Conservation (phyloP, 768 basidiomycete genomes). For the Termitomyces sp. region DNA sequence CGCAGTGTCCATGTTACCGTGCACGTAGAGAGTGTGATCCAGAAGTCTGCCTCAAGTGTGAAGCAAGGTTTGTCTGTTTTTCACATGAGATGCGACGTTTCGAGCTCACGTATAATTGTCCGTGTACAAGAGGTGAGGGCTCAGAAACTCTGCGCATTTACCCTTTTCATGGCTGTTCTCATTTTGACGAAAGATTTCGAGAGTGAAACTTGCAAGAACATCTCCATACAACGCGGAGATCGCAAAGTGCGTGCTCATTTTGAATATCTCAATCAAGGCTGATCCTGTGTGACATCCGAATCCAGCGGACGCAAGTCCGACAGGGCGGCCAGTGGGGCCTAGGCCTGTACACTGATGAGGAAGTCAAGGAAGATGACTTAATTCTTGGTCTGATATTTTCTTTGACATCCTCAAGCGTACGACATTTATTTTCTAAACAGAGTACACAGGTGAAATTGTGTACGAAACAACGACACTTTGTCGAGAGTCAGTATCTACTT, state of each 20-base stretch:
- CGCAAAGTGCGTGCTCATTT: slow-evolving; percentile 32
- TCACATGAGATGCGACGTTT: background rate
- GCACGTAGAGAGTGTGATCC: slow-evolving; percentile 64
- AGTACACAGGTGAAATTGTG: slow-evolving; percentile 64
- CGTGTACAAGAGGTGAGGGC: slow-evolving; percentile 15
- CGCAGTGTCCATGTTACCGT: slow-evolving; percentile 47
- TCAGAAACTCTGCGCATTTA: background rate
- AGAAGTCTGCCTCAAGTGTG: slow-evolving; percentile 50
- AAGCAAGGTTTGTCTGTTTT: slow-evolving; percentile 34
- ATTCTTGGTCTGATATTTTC: slow-evolving; percentile 33
- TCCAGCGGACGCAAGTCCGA: slow-evolving; percentile 33
- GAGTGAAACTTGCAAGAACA: slow-evolving; percentile 38
- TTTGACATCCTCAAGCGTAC: background rate
- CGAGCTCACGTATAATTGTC: background rate
- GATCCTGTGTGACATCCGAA: background rate
- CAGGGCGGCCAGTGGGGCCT: slow-evolving; percentile 44
- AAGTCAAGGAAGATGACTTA: slow-evolving; percentile 37
- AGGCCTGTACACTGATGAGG: slow-evolving; percentile 48
- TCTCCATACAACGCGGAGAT: slow-evolving; percentile 38
- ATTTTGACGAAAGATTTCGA: slow-evolving; percentile 19
- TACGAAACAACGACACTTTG: slow-evolving; percentile 41
- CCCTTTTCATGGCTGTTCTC: background rate
- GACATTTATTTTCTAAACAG: slow-evolving; percentile 24
- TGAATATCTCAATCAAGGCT: background rate
- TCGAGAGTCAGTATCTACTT: slow-evolving; percentile 38